Base-by-base conservation (phyloP, 2,329 filamentous ascomycete genomes). In the Colletotrichum incanum region DNA sequence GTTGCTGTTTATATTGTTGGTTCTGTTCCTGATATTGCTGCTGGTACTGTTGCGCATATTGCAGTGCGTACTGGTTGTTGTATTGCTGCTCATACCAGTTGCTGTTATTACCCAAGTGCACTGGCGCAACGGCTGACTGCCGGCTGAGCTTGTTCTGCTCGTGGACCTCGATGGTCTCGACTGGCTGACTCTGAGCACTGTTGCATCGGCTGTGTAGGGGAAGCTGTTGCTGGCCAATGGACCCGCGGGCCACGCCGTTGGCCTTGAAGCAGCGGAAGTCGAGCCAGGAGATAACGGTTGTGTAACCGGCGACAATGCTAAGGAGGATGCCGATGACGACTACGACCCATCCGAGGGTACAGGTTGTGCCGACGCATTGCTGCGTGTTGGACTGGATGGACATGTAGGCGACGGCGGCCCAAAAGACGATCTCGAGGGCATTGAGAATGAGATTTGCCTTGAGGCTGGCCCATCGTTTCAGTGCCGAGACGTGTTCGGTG, bases 391-490 rank as follows among this genome's bases (percentile, higher is more conserved):
- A 54, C 62, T 69, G 66, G 55, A 73, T 70, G 37, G 72, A 71
- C n/a, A 79, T 41, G 1, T 78, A 74, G 34, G 77, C 60, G 0
- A 80, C 76, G 0, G 75, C 78, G 55, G 77, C 77, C 83, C 84
- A 86, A 74, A 85, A 85, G 18, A 85, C 77, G 18, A 82, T 73
- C 73, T 86, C 84, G 20, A 85, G 75, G 56, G 73, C 77, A 75
- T 83, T 84, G 67, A 86, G 77, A 45, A 85, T 82, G 5, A 77
- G 74, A 74, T 84, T 80, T 6, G 83, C 83, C 75, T 84, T 86
- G 7, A 82, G 75, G 74, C 79, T 83, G 37, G 74, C 77, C 82
- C 82, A 86, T 66, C 76, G 78, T 16, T 76, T 70, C 64, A 84
- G 78, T 1, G 74, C 72, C 5, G 71, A 49, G 16, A 79, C 73